Evolutionary conservation across 495 filamentous ascomycete genomes (phyloP), one percentile per base, ranked within the genome.

Genomic region (Penicillium taxi): DNA sequence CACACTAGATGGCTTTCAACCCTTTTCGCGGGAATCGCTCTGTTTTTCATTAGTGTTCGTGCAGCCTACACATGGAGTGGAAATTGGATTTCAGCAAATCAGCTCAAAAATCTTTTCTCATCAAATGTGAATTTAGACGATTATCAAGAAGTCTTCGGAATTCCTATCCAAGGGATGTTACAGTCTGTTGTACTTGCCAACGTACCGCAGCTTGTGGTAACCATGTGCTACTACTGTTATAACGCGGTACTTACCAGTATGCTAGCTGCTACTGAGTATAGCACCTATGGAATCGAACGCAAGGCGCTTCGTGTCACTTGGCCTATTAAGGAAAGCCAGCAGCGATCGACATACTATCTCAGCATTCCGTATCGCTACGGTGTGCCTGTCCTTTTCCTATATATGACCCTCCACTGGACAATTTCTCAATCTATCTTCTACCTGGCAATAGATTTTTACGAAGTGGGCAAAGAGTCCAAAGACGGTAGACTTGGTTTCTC

Each of bases 251-350:
- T 66, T n/a, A 64, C 59, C 24, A 36, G 43, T 30, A 70, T 74
- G 67, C 45, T 67, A 15, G 42, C 58, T 13, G 51, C 53, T 5
- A 15, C 49, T 3, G 53, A 73, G 42, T 68, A 55, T 47, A 46
- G 35, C 25, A 32, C 36, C 2, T 66, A 53, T 25, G 58, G 55
- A 2, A 30, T 32, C 8, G 14, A 25, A 4, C 46, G 53, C 4
- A 66, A 59, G 26, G 32, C 49, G 1, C 55, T 78, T 1, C 59
- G 75, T 6, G 69, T 78, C 4, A 70, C 70, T 1, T 43, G 49
- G 8, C 67, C 70, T 1, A 20, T 30, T 0, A 39, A 47, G 25
- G 59, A 59, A 1, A 37, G 40, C 3, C 65, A 74, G 37, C 69
- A 73, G 37, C 53, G 53, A 0, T 56, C 57, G 1, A 63, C 57